A percentile compares a stretch with the other conserved stretches of the same genome.
Evolutionary conservation across 2,329 filamentous ascomycete species (phyloP).

Genomic region (Xylaria sp.): DNA sequence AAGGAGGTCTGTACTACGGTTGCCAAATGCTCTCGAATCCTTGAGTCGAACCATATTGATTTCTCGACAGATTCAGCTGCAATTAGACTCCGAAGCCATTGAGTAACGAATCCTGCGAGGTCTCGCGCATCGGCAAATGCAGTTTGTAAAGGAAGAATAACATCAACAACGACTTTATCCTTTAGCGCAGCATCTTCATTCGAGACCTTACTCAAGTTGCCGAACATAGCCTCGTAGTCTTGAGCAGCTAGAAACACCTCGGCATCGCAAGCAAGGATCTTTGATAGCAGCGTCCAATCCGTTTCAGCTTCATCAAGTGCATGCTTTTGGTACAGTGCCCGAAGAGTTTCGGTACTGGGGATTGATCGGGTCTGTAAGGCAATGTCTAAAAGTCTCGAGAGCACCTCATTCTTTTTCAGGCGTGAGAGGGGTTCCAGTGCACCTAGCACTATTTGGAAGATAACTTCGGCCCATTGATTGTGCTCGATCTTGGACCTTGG

Average conservation of each 20-base stretch:
- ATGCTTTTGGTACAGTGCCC: conserved; percentile 48
- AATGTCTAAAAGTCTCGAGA: conserved; percentile 50
- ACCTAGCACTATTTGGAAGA: conserved; percentile 45
- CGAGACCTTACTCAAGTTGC: conserved; percentile 46
- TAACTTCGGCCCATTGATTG: conserved; percentile 44
- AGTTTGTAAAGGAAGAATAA: conserved; percentile 54
- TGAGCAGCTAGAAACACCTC: conserved; percentile 57
- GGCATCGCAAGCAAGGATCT: conserved; percentile 57
- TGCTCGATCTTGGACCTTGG: conserved; percentile 49
- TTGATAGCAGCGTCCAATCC: conserved; percentile 56
- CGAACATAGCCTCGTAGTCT: conserved; percentile 48
- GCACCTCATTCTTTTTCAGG: conserved; percentile 43
- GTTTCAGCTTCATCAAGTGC: conserved; percentile 43
- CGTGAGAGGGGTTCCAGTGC: conserved; percentile 35
- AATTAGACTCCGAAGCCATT: conserved; percentile 51
- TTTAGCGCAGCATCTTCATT: conserved; percentile 38
- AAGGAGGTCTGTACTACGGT: conserved; percentile 52
- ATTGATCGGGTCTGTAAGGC: conserved; percentile 50
- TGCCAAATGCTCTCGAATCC: conserved; percentile 44
- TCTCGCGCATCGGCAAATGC: conserved; percentile 56
- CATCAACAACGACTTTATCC: conserved; percentile 48
- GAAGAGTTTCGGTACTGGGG: conserved; percentile 50
- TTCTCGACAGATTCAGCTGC: conserved; percentile 37
- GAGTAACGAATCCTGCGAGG: conserved; percentile 53
- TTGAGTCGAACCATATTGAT: conserved; percentile 46